Conservation (phyloP, 768 basidiomycete genomes). For the Tulasnella sp. region DNA sequence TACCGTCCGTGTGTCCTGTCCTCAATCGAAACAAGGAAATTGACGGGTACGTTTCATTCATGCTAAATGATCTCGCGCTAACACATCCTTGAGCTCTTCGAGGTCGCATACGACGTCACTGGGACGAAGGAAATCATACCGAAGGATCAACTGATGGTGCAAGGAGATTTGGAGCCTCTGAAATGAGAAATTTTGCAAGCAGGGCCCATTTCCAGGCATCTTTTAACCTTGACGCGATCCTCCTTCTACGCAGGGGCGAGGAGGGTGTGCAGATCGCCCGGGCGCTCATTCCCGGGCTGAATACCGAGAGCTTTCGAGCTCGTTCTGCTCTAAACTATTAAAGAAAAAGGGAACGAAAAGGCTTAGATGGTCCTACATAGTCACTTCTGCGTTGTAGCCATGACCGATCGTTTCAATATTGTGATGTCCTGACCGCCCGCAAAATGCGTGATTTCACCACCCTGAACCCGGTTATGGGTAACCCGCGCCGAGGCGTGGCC, state of each 20-base stretch:
- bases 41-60: too few relatives aligned
- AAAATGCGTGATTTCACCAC: background rate
- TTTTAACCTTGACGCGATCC: background rate
- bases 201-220: background rate
- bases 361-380: too few relatives aligned
- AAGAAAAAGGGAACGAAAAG: background rate
- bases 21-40: too few relatives aligned
- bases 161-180: background rate
- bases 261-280: too few relatives aligned
- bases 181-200: background rate
- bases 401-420: background rate
- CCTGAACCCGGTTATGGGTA: background rate
- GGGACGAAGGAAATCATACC: background rate
- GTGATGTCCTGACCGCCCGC: background rate
- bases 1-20: too few relatives aligned
- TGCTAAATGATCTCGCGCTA: too few relatives aligned
- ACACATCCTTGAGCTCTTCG: background rate
- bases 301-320: background rate
- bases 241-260: background rate
- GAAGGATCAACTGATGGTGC: background rate
- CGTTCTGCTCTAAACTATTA: background rate
- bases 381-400: background rate
- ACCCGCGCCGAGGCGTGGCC: conserved; percentile 5
- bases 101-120: background rate
- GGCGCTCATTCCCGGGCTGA: background rate